Percentiles rank a stretch among this genome's conserved stretches.
phyloP scores from a whole-genome alignment of 805 yeast species.

The Pichia eremophila region DNA sequence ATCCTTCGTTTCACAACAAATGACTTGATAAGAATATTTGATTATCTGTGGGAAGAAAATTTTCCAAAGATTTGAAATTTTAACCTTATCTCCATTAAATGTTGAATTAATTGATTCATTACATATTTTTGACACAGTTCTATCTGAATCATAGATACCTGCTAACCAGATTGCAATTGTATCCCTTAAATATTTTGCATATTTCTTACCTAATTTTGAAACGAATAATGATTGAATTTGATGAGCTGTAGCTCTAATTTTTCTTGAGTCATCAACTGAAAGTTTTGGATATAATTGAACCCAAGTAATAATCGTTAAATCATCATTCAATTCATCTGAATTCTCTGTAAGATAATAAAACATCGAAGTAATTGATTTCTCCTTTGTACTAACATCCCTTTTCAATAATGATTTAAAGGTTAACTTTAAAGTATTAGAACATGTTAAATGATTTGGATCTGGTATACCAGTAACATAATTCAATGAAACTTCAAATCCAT shows the following conservation, averaged over 20 bases:
- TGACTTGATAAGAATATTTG: slow-evolving; percentile 41
- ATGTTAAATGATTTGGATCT: slow-evolving; percentile 43
- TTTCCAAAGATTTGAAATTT: slow-evolving; percentile 50
- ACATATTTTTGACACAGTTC: slow-evolving; percentile 46
- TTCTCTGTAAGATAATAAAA: slow-evolving; percentile 24
- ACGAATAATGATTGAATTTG: slow-evolving; percentile 53
- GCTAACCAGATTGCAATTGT: slow-evolving; percentile 65
- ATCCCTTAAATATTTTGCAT: slow-evolving; percentile 58
- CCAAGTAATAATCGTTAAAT: slow-evolving; percentile 54
- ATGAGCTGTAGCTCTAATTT: slow-evolving; percentile 55
- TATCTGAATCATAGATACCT: slow-evolving; percentile 65
- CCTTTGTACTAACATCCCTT: slow-evolving; percentile 77
- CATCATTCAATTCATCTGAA: slow-evolving; percentile 33
- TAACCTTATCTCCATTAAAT: slow-evolving; percentile 47
- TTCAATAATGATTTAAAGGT: slow-evolving; percentile 71
- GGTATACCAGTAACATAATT: slow-evolving; percentile 75
- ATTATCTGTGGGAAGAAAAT: slow-evolving; percentile 49
- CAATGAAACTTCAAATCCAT: slow-evolving; percentile 48
- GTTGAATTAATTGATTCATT: slow-evolving; percentile 36
- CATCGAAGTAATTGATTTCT: slow-evolving; percentile 61
- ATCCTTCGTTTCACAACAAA: slow-evolving; percentile 48
- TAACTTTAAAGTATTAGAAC: slow-evolving; percentile 42
- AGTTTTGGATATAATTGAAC: slow-evolving; percentile 76
- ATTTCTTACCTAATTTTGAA: slow-evolving; percentile 39
- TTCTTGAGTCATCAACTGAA: slow-evolving; percentile 59